Evolutionary conservation across 2,329 filamentous ascomycete genomes (phyloP), one percentile per base, ranked within the genome.

Genomic region (Cryphonectria naterciae): DNA sequence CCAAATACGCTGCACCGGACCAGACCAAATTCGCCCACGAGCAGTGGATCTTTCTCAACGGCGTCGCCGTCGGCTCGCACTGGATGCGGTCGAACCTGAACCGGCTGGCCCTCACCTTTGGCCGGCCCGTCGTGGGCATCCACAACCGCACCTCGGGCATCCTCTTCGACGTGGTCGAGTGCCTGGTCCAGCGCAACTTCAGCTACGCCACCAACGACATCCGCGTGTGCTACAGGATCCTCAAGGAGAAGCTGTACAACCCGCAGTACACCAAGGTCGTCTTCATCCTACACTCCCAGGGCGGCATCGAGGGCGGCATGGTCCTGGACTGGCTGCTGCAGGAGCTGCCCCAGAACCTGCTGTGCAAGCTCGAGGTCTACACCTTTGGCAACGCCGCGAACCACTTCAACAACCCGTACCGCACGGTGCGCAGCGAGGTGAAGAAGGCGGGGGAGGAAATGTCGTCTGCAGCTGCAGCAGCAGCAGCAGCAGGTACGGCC

Each of bases 1-100:
- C 85, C 2, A 81, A 86, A 68, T 89, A 87, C 73, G 84, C 89
- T 1, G 78, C 80, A 25, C 82, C 83, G 0, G 83, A 87, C 73
- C 85, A 89, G 77, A 82, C 83, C 15, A 64, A 58, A 39, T 73
- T 71, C 64, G 71, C 69, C 22, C 83, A 89, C 67, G 92, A 95
- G 80, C 87, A 90, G 76, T 95, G 93, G 93, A 85, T 95, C n/a
- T 95, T 92, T 77, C 79, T 95, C 67, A 95, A 95, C 76, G 93
- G 93, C 0, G 88, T 94, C 39, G 88, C 86, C 13, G 85, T 86
- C 46, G 87, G 86, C 3, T 81, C 87, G 68, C 86, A 90, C 76
- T 93, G 92, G 89, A 83, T 93, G 74, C 87, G 91, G 79, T 86
- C 83, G 73, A 94, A 93, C 75, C 82, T 95, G 72, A 88, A 95